These are phyloP conservation scores for Aphanomyces stellatus DNA, from an alignment of 352 stramenopile genomes.

Conservation along the genomic window DNA sequence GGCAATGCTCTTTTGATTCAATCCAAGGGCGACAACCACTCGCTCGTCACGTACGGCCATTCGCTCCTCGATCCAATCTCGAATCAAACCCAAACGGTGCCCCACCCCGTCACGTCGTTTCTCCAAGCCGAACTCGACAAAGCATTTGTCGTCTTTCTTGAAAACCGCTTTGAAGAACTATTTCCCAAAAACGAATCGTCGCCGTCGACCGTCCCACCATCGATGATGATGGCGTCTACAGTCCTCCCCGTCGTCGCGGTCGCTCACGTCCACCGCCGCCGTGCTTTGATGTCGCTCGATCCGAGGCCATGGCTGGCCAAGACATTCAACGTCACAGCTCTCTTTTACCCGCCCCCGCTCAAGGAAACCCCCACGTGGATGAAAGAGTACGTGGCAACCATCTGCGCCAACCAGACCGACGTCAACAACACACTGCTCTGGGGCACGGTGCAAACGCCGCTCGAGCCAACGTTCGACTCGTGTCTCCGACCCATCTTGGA, in stretches of 20 bases:
- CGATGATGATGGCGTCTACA: not conserved
- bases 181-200: not conserved
- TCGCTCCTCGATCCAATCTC: not conserved
- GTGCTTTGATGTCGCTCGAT: not conserved
- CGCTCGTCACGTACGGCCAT: not conserved
- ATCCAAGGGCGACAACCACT: not conserved
- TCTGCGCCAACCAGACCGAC: not conserved
- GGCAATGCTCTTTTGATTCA: not conserved
- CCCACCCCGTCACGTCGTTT: not conserved
- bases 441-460: not conserved
- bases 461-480: conserved; percentile 2
- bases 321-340: not conserved
- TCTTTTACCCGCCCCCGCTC: not conserved
- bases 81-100: no score
- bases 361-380: conserved; percentile 12
- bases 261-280: no score
- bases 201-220: not conserved
- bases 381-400: not conserved
- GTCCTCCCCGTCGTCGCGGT: no score
- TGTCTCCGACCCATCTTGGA: conserved; percentile 6
- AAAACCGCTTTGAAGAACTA: not conserved
- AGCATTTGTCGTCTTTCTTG: not conserved
- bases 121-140: conserved; percentile 14
- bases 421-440: not conserved
- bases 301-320: not conserved